These are phyloP conservation scores for Termitomyces sp. DNA, from an alignment of 768 basidiomycete genomes.

Conservation along the genomic window DNA sequence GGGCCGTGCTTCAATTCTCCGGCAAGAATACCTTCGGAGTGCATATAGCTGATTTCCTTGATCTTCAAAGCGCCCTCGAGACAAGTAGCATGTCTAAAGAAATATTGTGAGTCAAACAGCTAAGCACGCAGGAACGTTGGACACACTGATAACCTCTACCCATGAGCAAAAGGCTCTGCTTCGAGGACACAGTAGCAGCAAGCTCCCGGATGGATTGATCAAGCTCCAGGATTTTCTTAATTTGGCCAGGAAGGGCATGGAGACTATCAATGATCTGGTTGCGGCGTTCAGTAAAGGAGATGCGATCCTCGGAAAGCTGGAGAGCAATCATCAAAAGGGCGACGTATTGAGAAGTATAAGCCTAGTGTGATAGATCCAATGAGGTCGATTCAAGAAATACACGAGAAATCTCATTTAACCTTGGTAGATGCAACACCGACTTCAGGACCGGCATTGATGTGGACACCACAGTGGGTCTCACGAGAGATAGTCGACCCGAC, in stretches of 20 bases:
- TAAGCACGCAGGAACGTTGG: background rate
- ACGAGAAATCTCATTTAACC: conserved; percentile 31
- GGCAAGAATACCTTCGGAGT: conserved; percentile 87
- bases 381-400: background rate
- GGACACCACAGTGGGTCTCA: conserved; percentile 98
- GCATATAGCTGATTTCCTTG: conserved; percentile 97
- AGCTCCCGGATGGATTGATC: conserved; percentile 77
- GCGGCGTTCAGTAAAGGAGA: conserved; percentile 86
- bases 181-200: conserved; percentile 71
- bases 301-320: conserved; percentile 94
- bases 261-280: conserved; percentile 92
- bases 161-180: conserved; percentile 92
- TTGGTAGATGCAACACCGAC: conserved; percentile 99
- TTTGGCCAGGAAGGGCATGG: conserved; percentile 84
- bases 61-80: conserved; percentile 98
- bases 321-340: conserved; percentile 98
- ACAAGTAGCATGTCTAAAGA: conserved; percentile 81
- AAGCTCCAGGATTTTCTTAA: conserved; percentile 78
- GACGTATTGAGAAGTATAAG: conserved; percentile 98
- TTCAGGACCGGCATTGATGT: conserved; percentile 98
- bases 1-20: conserved; percentile 99
- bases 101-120: conserved; percentile 1
- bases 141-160: conserved; percentile 94
- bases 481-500: conserved; percentile 97
- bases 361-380: conserved; percentile 35